These are phyloP conservation scores for Coprinellus micaceus DNA, from an alignment of 768 basidiomycete species.

Conservation along the genomic window DNA sequence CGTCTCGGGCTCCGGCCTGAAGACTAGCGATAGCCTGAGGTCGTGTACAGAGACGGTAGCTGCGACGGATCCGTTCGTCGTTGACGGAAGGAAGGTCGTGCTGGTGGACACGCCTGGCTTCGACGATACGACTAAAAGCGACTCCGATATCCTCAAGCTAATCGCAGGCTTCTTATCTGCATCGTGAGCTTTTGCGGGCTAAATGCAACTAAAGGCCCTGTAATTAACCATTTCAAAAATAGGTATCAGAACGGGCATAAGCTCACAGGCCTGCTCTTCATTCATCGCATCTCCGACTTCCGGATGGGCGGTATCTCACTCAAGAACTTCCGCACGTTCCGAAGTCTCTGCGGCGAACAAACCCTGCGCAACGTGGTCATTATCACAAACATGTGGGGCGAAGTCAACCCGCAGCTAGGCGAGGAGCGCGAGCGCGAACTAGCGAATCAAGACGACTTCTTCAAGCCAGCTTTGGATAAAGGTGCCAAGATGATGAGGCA, in stretches of 20 bases:
- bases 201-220: too few relatives aligned
- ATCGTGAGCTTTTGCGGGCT: conserved; percentile 24
- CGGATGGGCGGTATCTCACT: conserved; percentile 49
- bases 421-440: conserved; percentile 41
- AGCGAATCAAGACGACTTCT: conserved; percentile 33
- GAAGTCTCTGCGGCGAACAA: conserved; percentile 48
- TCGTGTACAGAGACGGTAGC: conserved; percentile 52
- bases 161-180: conserved; percentile 40
- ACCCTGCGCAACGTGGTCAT: conserved; percentile 49
- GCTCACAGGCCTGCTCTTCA: conserved; percentile 23
- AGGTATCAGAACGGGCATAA: conserved; percentile 8
- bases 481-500: conserved; percentile 42
- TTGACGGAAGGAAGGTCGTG: conserved; percentile 39
- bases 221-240: too few relatives aligned
- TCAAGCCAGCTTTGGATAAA: conserved; percentile 43
- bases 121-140: conserved; percentile 48
- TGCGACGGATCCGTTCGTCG: conserved; percentile 36
- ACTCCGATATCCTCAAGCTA: conserved; percentile 45
- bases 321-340: conserved; percentile 49
- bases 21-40: conserved; percentile 41
- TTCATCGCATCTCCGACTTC: conserved; percentile 52
- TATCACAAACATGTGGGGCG: conserved; percentile 53
- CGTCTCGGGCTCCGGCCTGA: conserved; percentile 45
- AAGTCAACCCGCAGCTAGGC: conserved; percentile 31
- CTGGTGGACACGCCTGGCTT: conserved; percentile 65